phyloP scores from a whole-genome alignment of 768 basidiomycete genomes.

The Leccinum subgranulosum region DNA sequence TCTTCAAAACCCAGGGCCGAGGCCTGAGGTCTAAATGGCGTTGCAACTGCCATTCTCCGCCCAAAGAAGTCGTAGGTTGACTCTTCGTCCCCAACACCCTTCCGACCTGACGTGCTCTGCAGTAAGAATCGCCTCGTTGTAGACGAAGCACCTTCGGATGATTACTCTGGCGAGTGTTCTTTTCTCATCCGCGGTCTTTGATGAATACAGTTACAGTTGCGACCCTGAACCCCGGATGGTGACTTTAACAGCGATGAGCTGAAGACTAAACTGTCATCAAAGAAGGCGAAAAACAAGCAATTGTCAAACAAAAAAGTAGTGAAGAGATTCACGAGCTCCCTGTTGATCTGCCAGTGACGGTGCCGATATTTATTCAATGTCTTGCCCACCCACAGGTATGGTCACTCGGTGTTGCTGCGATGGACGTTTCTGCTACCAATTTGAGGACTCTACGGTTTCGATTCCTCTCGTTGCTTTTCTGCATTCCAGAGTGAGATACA shows the following conservation, averaged over 20 bases:
- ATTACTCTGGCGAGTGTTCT: conserved; percentile 78
- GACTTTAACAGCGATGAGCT: conserved; percentile 19
- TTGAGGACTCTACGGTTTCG: too few species aligned
- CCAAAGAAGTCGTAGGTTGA: conserved; percentile 95
- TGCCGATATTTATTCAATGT: too few species aligned
- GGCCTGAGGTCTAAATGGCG: conserved; percentile 80
- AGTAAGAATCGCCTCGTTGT: conserved; percentile 98
- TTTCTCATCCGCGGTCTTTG: conserved; percentile 11
- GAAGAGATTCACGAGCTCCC: too few species aligned
- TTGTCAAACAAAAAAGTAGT: too few species aligned
- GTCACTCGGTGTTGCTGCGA: too few species aligned
- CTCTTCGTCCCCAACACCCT: conserved; percentile 6
- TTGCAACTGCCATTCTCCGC: conserved; percentile 91
- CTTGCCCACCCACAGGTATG: too few species aligned
- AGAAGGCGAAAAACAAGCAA: too few species aligned
- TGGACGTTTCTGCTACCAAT: too few species aligned
- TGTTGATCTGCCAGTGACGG: too few species aligned
- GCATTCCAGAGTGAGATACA: too few species aligned
- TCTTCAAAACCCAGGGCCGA: conserved; percentile 47
- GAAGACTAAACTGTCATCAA: too few species aligned
- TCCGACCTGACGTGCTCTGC: conserved; percentile 17
- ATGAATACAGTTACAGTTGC: conserved; percentile 55
- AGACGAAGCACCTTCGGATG: conserved; percentile 90
- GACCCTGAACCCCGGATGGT: conserved; percentile 96
- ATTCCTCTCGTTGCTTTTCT: too few species aligned